A percentile compares a stretch with the other conserved stretches of the same genome.
Conservation (phyloP, 192 early-diverging fungal species). For the Endogone sp. region DNA sequence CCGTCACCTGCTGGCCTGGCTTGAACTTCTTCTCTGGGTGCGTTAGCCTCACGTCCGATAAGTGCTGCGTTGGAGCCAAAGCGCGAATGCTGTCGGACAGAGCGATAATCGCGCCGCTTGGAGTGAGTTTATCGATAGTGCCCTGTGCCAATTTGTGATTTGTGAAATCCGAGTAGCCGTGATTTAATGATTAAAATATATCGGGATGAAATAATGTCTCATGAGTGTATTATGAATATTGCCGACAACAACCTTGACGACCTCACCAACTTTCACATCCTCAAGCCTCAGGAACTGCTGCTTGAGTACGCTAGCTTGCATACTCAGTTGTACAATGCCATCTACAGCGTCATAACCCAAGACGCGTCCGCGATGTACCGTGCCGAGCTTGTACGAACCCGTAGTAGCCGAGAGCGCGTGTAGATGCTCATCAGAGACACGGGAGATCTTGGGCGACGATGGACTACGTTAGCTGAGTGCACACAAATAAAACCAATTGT, state of each 20-base stretch:
- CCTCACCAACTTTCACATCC: constrained; percentile 63
- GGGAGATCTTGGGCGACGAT: constrained; percentile 56
- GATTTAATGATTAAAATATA: neutral
- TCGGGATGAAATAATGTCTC: no score
- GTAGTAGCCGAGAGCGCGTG: constrained; percentile 42
- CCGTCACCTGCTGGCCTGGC: constrained; percentile 65
- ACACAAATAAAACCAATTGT: neutral
- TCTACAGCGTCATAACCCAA: constrained; percentile 76
- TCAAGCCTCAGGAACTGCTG: constrained; percentile 62
- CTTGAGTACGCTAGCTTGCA: constrained; percentile 65
- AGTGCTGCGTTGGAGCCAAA: constrained; percentile 68
- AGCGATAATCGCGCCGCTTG: constrained; percentile 51
- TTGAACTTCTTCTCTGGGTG: constrained; percentile 73
- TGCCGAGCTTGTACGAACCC: constrained; percentile 62
- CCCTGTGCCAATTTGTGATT: no score
- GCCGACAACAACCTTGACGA: constrained; percentile 54
- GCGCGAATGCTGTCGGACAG: constrained; percentile 60
- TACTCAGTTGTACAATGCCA: constrained; percentile 65
- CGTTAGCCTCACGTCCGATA: constrained; percentile 70
- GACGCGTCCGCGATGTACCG: constrained; percentile 73
- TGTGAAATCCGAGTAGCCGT: no score
- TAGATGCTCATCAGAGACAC: constrained; percentile 64
- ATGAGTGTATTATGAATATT: constrained; percentile 9
- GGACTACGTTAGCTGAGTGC: constrained; percentile 16
- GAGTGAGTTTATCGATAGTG: constrained; percentile 42